Conservation (phyloP, 257 asterid genomes). For the Solanum peruvianum region DNA sequence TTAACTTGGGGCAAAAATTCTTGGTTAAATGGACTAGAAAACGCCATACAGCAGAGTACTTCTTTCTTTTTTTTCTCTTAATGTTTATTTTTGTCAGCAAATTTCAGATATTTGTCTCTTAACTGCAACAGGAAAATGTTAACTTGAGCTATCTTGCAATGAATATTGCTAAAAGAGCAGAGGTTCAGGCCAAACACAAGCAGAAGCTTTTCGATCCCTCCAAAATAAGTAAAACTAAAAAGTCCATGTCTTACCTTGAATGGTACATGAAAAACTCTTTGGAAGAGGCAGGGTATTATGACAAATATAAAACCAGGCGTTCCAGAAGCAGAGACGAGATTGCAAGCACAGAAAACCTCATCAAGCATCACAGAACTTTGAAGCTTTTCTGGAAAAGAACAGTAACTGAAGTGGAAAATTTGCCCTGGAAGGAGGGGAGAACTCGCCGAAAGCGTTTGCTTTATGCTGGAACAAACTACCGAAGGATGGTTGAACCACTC, state of each 20-base stretch:
- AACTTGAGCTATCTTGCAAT: background rate
- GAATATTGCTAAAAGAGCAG: background rate
- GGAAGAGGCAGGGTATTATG: slow-evolving; percentile 18
- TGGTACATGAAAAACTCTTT: slow-evolving; percentile 9
- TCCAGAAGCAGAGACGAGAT: slow-evolving; percentile 5
- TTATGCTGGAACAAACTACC: slow-evolving; percentile 18
- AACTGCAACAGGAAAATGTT: background rate
- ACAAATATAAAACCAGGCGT: slow-evolving; percentile 6
- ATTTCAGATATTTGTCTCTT: background rate
- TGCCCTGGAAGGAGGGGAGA: slow-evolving; percentile 13
- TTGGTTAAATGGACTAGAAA: background rate
- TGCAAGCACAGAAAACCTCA: slow-evolving; percentile 3
- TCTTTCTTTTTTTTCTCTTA: background rate
- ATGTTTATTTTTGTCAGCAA: background rate
- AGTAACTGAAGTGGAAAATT: slow-evolving; percentile 8
- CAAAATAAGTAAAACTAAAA: slow-evolving; percentile 11
- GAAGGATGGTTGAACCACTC: slow-evolving; percentile 26
- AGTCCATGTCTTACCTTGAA: slow-evolving; percentile 15
- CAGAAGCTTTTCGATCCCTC: slow-evolving; percentile 3
- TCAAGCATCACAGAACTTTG: slow-evolving; percentile 7
- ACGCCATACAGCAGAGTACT: background rate
- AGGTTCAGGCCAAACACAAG: background rate
- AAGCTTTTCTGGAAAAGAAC: slow-evolving; percentile 14
- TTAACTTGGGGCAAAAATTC: background rate
- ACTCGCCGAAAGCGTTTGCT: slow-evolving; percentile 11